phyloP scores from a whole-genome alignment of 805 yeast species.

The Candida tibetensis region DNA sequence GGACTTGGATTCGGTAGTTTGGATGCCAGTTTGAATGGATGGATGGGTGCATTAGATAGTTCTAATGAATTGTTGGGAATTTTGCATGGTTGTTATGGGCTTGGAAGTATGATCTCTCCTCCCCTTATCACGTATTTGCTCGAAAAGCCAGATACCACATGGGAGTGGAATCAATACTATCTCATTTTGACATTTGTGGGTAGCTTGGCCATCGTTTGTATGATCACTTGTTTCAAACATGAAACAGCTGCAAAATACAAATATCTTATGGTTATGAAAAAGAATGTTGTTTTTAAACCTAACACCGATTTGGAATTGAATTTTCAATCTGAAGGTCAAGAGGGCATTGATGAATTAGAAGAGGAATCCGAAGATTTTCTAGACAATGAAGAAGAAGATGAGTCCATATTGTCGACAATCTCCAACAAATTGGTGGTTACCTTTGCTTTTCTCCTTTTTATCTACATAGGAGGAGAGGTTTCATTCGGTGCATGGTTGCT shows the following conservation, averaged over 20 bases:
- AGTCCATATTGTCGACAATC: neutral
- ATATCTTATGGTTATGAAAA: conserved; percentile 20
- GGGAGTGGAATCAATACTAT: conserved; percentile 51
- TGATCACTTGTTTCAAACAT: conserved; percentile 30
- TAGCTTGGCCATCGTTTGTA: conserved; percentile 17
- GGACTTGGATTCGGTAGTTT: conserved; percentile 59
- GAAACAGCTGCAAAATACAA: conserved; percentile 47
- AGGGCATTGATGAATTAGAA: conserved; percentile 6
- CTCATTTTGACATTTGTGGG: conserved; percentile 31
- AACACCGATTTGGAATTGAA: conserved; percentile 1
- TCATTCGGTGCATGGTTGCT: conserved; percentile 55
- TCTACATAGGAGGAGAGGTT: conserved; percentile 52
- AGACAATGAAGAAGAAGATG: conserved; percentile 1
- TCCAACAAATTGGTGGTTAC: conserved; percentile 5
- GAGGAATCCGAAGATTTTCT: conserved; percentile 11
- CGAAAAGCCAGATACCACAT: conserved; percentile 33
- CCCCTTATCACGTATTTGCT: conserved; percentile 41
- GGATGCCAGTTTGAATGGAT: conserved; percentile 56
- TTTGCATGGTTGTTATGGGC: conserved; percentile 52
- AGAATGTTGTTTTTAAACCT: conserved; percentile 1
- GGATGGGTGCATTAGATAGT: conserved; percentile 47
- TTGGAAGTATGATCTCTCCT: conserved; percentile 54
- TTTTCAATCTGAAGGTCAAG: conserved; percentile 6
- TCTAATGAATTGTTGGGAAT: conserved; percentile 51
- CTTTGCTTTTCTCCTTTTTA: conserved; percentile 41